Evolutionary conservation across 352 stramenopile genomes (phyloP), one percentile per base, ranked within the genome.

Genomic region (Pythium volutum): DNA sequence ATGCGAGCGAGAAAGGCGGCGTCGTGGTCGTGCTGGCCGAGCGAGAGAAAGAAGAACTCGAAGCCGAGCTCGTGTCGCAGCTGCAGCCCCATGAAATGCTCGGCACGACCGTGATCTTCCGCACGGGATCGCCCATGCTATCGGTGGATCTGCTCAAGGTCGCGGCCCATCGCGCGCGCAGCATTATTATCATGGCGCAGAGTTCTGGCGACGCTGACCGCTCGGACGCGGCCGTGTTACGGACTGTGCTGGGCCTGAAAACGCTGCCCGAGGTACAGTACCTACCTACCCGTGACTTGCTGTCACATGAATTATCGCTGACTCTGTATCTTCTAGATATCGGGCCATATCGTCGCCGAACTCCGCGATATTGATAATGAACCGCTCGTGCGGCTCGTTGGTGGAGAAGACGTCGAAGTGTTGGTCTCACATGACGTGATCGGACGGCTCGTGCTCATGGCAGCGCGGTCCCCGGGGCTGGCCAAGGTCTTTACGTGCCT

Each of bases 361-460:
- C 67, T 96, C 33, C 76, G 87, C 2, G 89, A 97, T 52, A 83
- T 96, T 12, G 89, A 97, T 66, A 97, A 96, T 62, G 76, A 92
- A 18, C 76, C 84, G 14, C 62, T 96, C 22, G 70, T 96, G 20
- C 56, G 78, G 14, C 74, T 96, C 11, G 87, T 96, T 16, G 87
- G 81, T 5, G 83, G 83, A 20, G 71, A 93, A 36, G 70, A 82
- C 11, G 77, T 95, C 1, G 87, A 97, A 55, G 92, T 90, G 1
- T 41, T 96, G 2, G 88, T 95, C 11, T 93, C 84, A 0, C 84
- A 96, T 49, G 88, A 96, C 58, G 79, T 96, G 18, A 95, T 97
- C 50, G 88, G 89, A 0, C 79, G 87, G 10, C 63, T 97, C 9
- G 88, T 96, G 34, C 60, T 96, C 22, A 93, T 95, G 80, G 89